phyloP scores from a whole-genome alignment of 495 filamentous ascomycete genomes.

The Pseudevernia furfuracea region DNA sequence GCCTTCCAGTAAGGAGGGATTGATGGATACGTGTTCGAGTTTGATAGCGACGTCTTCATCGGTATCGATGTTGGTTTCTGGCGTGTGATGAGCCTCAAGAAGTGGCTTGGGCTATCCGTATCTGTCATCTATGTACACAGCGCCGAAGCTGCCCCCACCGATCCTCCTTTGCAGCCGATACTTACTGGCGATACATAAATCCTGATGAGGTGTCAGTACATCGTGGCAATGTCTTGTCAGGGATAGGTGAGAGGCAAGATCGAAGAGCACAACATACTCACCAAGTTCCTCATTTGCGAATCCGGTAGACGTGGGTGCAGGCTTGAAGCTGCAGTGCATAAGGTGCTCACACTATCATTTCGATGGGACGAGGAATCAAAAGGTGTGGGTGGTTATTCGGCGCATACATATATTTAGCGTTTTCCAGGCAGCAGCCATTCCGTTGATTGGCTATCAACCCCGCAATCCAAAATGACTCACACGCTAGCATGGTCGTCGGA shows the following conservation, averaged over 20 bases:
- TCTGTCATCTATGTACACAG: background rate
- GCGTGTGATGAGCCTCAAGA: constrained; percentile 9
- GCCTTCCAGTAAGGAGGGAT: background rate
- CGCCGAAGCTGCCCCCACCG: background rate
- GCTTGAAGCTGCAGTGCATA: background rate
- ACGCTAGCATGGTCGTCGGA: constrained; percentile 9
- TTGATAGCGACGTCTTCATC: background rate
- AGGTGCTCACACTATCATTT: background rate
- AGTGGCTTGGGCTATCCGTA: background rate
- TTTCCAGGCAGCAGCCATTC: constrained; percentile 12
- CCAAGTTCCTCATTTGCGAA: background rate
- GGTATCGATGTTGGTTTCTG: background rate
- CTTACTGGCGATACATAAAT: background rate
- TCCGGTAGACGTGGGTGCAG: too few species aligned
- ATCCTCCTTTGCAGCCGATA: background rate
- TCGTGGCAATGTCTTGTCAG: background rate
- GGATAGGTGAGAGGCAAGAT: background rate
- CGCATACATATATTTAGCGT: constrained; percentile 7
- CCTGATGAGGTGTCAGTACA: background rate
- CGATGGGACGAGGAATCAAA: background rate
- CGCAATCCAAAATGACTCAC: background rate
- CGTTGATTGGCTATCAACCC: constrained; percentile 12
- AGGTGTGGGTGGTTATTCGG: too few species aligned
- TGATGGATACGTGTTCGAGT: background rate
- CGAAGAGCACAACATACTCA: background rate